Base-by-base conservation (phyloP, 306 rosid genomes). In the Ziziphus jujuba region DNA sequence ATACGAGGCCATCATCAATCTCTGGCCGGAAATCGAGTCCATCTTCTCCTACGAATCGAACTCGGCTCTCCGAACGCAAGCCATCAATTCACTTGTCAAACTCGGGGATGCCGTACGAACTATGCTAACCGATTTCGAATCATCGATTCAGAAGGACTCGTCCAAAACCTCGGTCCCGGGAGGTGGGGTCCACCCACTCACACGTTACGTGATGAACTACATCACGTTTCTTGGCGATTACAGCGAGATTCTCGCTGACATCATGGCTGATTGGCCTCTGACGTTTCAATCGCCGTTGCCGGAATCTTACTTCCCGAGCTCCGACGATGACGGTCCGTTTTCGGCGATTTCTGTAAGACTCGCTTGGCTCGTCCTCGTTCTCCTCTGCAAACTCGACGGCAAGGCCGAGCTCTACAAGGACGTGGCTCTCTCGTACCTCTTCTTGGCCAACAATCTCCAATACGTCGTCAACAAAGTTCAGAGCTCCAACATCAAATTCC, bases 141-240 rank as follows among this genome's bases (percentile, higher is more conserved):
- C 78, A 25, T 91, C 89, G 34, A 87, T 92, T 22, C 89, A 79
- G 59, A 92, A 92, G 73, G 96, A 89, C 38, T 22, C 65, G 0
- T 85, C 97, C 3, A 87, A 81, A 66, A 67, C 35, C n/a, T 70
- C 89, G 0, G 84, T 89, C 2, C 93, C 91, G 0, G 80, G 88
- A 15, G 97, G 98, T 17, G 95, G 84, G 3, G 61, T 84, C 71
- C 98, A 92, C 74, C 98, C 97, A 0, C 87, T 92, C n/a, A 89
- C 98, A 9, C 98, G 98, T 35, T 92, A 92, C 75, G 98, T 83
- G 3, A 86, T 92, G 97, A 92, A 92, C 72, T 92, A 89, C 75
- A 54, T 87, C 21, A 16, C 81, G 1, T 69, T 92, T 59, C 91
- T 92, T 35, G 21, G 80, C 61, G 98, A 89, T 38, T 89, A 87